These are phyloP conservation scores for Cyphellophora attinorum DNA, from an alignment of 2,329 filamentous ascomycete genomes.

Conservation along the genomic window DNA sequence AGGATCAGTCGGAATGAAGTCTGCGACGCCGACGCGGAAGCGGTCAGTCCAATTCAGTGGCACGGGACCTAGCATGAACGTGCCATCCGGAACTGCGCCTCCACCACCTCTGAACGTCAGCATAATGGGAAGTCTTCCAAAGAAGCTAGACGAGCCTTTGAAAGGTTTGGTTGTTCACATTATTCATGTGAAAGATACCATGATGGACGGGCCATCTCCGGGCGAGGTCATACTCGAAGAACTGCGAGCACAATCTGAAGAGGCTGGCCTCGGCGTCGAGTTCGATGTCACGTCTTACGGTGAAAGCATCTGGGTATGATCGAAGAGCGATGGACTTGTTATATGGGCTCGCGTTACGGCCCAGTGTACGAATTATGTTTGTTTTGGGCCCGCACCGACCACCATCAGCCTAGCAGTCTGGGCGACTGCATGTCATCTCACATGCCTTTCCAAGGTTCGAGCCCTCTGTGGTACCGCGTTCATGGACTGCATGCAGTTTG, in stretches of 20 bases:
- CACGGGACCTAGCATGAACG: background rate
- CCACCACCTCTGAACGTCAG: background rate
- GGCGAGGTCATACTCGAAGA: slow-evolving; percentile 61
- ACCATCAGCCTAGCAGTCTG: too few species aligned
- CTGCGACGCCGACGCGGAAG: slow-evolving; percentile 3
- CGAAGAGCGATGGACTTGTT: too few species aligned
- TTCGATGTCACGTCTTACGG: slow-evolving; percentile 65
- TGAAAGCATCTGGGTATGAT: slow-evolving; percentile 40
- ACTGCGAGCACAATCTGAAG: slow-evolving; percentile 55
- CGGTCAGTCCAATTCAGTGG: slow-evolving; percentile 2
- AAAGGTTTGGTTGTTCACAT: slow-evolving; percentile 70
- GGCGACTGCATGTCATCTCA: too few species aligned
- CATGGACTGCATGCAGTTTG: too few species aligned
- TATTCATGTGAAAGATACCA: slow-evolving; percentile 86
- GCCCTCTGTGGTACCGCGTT: too few species aligned
- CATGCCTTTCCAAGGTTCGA: slow-evolving; percentile 20
- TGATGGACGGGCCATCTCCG: slow-evolving; percentile 59
- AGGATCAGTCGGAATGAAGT: background rate
- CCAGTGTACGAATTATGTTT: too few species aligned
- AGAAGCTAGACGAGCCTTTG: slow-evolving; percentile 31
- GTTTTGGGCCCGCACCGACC: too few species aligned
- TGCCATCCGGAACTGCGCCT: background rate
- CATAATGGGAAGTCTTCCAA: background rate
- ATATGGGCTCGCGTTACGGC: too few species aligned
- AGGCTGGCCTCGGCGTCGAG: slow-evolving; percentile 62